Evolutionary conservation across 306 rosid species (phyloP), one percentile per base, ranked within the genome.

Genomic region (Fragaria iinumae): DNA sequence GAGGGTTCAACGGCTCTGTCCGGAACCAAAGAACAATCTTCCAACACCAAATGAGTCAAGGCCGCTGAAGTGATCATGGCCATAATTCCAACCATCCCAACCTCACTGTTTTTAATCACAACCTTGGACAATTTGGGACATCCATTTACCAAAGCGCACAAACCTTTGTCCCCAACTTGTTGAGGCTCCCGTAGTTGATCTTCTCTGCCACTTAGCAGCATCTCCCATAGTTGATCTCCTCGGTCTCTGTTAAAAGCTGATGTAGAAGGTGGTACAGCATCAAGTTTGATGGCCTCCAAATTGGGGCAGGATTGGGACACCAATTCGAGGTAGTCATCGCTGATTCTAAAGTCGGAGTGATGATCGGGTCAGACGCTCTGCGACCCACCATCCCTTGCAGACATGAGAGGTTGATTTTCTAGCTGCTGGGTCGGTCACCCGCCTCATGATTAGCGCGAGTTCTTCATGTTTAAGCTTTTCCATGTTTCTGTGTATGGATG

Each of bases 301-400:
- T 47, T 73, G 47, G 85, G 85, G n/a, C 85, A 82, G 23, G 25
- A 45, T 72, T 67, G 71, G 45, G 79, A 75, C 23, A 82, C 12
- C 20, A 72, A 8, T 36, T 48, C 32, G 17, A 77, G 75, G 78
- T 77, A 64, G 21, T 59, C 53, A 36, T 76, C 20, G 34, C 64
- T 45, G 47, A 81, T 45, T 0, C 34, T 32, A 1, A 8, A 81
- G 17, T 23, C 55, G 63, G 2, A 72, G 25, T 47, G 79, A 77
- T 4, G 50, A 72, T 50, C 72, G 81, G 39, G 71, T 56, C 0
- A 72, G 79, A 47, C 76, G 59, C 72, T 81, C 79, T 11, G 72
- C 27, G 8, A 74, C 44, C 45, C 47, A 38, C 76, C 85, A 81
- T 10, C 67, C 59, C 66, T 72, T 77, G 75, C 78, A 72, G 59